phyloP scores from a whole-genome alignment of 192 early-diverging fungal genomes.

The Coemansia erecta region DNA sequence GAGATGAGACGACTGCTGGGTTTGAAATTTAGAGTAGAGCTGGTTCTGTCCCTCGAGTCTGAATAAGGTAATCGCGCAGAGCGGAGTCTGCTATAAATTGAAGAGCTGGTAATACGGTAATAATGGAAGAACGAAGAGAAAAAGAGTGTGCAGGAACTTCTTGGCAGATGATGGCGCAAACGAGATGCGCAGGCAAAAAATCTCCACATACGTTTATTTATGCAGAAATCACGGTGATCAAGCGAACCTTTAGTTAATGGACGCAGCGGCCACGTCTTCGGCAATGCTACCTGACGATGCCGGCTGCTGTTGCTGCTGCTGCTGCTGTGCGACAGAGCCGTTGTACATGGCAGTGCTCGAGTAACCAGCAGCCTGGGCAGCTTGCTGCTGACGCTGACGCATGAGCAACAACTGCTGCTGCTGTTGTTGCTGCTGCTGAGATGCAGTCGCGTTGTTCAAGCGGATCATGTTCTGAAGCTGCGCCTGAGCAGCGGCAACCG shows the following conservation, averaged over 20 bases:
- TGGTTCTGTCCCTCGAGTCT: too few species aligned
- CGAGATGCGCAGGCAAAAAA: too few species aligned
- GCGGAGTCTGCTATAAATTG: too few species aligned
- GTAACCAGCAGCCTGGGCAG: slow-evolving; percentile 12
- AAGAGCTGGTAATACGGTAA: too few species aligned
- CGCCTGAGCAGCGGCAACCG: slow-evolving; percentile 20
- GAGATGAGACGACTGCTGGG: neutral
- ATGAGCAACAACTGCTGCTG: slow-evolving; percentile 30
- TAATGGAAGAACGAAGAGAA: neutral
- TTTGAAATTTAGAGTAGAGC: slow-evolving; percentile 1
- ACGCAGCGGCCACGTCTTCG: slow-evolving; percentile 39
- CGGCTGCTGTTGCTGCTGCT: slow-evolving; percentile 7
- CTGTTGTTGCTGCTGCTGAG: slow-evolving; percentile 22
- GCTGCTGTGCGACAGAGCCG: neutral
- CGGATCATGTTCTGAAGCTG: slow-evolving; percentile 29
- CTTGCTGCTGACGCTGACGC: slow-evolving; percentile 32
- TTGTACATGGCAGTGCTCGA: neutral
- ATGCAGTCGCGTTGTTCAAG: slow-evolving; percentile 7
- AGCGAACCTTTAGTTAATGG: slow-evolving; percentile 15
- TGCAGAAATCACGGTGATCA: slow-evolving; percentile 1
- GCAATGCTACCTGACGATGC: slow-evolving; percentile 25
- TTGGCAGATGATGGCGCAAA: too few species aligned
- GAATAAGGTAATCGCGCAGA: too few species aligned
- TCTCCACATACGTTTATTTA: neutral
- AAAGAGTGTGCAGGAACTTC: neutral